phyloP scores from a whole-genome alignment of 1,284 basidiomycete genomes.

The Chalciporus piperatoides region DNA sequence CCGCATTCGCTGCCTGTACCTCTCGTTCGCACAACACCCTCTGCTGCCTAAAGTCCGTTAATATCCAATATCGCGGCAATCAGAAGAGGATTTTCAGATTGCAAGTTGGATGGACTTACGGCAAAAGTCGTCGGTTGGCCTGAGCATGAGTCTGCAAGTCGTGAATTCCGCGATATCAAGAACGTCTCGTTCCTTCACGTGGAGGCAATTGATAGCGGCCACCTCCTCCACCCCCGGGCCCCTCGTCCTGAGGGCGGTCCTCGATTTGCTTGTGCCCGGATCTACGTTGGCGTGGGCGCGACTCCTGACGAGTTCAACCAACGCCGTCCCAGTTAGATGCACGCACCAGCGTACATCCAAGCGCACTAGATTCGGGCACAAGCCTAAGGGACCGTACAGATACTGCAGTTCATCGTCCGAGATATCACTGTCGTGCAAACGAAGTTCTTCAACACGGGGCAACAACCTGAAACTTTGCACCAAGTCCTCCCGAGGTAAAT shows the following conservation, averaged over 20 bases:
- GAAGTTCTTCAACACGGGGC: slow-evolving; percentile 44
- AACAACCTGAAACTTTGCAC: slow-evolving; percentile 39
- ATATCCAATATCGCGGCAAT: neutral
- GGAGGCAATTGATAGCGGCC: slow-evolving; percentile 57
- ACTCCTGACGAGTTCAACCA: slow-evolving; percentile 48
- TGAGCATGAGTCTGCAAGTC: slow-evolving; percentile 47
- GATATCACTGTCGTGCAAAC: slow-evolving; percentile 60
- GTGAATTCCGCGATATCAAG: slow-evolving; percentile 47
- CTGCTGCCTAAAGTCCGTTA: slow-evolving; percentile 34
- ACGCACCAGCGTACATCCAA: slow-evolving; percentile 63
- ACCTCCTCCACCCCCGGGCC: slow-evolving; percentile 44
- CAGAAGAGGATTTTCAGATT: neutral
- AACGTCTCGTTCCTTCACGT: slow-evolving; percentile 54
- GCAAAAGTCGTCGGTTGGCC: slow-evolving; percentile 49
- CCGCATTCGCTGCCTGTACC: slow-evolving; percentile 47
- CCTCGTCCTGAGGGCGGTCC: slow-evolving; percentile 1
- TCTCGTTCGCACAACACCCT: slow-evolving; percentile 53
- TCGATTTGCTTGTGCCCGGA: slow-evolving; percentile 2
- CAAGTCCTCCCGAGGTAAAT: slow-evolving; percentile 44
- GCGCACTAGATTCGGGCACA: slow-evolving; percentile 46
- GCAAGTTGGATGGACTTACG: slow-evolving; percentile 38
- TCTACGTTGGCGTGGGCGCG: slow-evolving; percentile 25
- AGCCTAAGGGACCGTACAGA: slow-evolving; percentile 39
- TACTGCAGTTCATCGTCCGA: slow-evolving; percentile 44
- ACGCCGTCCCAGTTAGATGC: slow-evolving; percentile 47